Evolutionary conservation across 306 rosid genomes (phyloP).

Genomic region (Vigna unguiculata): DNA sequence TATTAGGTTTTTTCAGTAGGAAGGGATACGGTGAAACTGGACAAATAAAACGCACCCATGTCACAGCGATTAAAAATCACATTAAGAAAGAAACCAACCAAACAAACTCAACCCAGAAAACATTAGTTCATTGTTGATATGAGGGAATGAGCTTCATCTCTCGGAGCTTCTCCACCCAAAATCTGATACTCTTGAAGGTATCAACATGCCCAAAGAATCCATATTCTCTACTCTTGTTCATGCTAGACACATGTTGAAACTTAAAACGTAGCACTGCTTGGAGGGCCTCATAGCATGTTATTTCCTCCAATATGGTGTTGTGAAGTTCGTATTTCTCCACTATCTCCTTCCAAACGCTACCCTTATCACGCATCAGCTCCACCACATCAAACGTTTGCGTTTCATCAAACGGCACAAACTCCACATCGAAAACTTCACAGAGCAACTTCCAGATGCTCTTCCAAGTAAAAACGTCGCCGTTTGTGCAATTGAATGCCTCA

Average conservation of each 20-base stretch:
- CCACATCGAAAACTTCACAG: constrained; percentile 33
- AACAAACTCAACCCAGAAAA: too few relatives aligned
- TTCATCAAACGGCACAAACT: constrained; percentile 45
- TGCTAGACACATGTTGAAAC: constrained; percentile 59
- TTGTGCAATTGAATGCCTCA: constrained; percentile 53
- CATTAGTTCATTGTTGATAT: not conserved
- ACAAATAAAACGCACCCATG: too few relatives aligned
- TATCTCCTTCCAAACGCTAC: constrained; percentile 51
- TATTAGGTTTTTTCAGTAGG: too few relatives aligned
- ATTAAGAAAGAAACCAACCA: too few relatives aligned
- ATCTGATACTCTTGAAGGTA: constrained; percentile 44
- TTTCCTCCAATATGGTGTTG: constrained; percentile 51
- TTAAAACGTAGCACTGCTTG: constrained; percentile 21
- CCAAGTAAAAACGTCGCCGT: constrained; percentile 54
- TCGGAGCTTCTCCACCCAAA: constrained; percentile 37
- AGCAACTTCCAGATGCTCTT: constrained; percentile 47
- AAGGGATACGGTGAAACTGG: too few relatives aligned
- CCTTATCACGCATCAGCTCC: constrained; percentile 51
- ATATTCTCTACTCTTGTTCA: constrained; percentile 46
- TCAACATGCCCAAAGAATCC: constrained; percentile 21
- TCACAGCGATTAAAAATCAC: too few relatives aligned
- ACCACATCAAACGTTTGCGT: constrained; percentile 37
- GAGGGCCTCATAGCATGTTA: not conserved
- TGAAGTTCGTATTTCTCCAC: constrained; percentile 51
- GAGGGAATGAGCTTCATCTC: constrained; percentile 56